Conservation (phyloP, 164 flowering plant genomes). For the Tetrastigma voinierianum region DNA sequence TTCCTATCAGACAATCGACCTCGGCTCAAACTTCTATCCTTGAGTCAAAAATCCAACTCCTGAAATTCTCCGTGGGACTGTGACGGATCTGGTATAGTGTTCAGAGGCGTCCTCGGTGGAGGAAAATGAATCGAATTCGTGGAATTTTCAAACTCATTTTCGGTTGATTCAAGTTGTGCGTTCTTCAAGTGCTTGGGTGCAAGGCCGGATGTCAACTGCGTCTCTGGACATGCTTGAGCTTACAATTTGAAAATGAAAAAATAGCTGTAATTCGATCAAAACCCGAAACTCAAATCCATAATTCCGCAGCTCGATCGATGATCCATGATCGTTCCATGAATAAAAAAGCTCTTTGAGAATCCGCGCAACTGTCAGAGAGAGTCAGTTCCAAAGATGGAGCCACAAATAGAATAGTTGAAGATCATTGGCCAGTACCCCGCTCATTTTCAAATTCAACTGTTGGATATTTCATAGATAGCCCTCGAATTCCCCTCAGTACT, state of each 20-base stretch:
- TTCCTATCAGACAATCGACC: constrained; percentile 16
- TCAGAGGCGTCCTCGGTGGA: constrained; percentile 55
- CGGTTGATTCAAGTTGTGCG: constrained; percentile 27
- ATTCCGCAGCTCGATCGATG: too few species aligned
- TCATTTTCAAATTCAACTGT: constrained; percentile 7
- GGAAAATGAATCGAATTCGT: constrained; percentile 24
- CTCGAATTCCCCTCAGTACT: background rate
- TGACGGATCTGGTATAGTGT: constrained; percentile 56
- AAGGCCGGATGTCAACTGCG: constrained; percentile 1
- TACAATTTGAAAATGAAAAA: background rate
- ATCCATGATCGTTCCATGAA: background rate
- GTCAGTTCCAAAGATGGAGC: background rate
- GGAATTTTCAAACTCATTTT: constrained; percentile 41
- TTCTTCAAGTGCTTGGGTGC: constrained; percentile 7
- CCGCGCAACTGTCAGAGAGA: background rate
- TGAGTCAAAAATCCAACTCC: constrained; percentile 23
- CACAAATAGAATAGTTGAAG: background rate
- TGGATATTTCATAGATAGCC: background rate
- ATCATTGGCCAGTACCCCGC: background rate
- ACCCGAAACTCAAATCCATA: too few species aligned
- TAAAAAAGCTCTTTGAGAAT: background rate
- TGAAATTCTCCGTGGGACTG: constrained; percentile 26
- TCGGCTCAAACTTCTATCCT: constrained; percentile 13
- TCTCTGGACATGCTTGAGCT: constrained; percentile 18
- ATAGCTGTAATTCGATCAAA: too few species aligned